Evolutionary conservation across 768 basidiomycete genomes (phyloP).

Genomic region (Amanita brunnescens): DNA sequence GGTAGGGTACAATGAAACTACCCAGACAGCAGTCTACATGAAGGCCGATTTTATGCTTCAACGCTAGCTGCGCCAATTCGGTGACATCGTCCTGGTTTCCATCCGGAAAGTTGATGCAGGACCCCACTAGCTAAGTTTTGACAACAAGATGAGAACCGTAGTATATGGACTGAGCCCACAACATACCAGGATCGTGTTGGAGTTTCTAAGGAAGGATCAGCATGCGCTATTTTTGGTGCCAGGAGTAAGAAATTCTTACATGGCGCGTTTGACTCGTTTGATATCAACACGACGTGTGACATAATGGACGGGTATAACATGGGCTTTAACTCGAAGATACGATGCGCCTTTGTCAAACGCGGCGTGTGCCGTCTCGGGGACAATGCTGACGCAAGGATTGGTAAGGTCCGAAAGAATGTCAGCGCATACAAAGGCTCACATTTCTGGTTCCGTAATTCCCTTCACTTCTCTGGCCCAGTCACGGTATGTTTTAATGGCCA

Average conservation of each 20-base stretch:
- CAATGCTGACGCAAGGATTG: constrained; percentile 49
- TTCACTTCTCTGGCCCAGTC: constrained; percentile 86
- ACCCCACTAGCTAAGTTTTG: constrained; percentile 62
- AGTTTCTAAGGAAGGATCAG: constrained; percentile 42
- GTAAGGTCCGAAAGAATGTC: not conserved
- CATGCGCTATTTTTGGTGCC: not conserved
- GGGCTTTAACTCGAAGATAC: constrained; percentile 87
- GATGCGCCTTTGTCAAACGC: constrained; percentile 92
- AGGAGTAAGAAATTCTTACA: constrained; percentile 42
- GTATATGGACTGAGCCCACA: not conserved
- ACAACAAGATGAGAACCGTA: not conserved
- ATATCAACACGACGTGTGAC: constrained; percentile 73
- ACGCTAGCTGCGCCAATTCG: constrained; percentile 66
- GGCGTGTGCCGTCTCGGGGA: constrained; percentile 82
- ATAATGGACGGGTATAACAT: constrained; percentile 73
- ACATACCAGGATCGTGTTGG: constrained; percentile 79
- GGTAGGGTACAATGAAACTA: constrained; percentile 89
- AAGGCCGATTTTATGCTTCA: constrained; percentile 67
- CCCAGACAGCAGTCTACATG: constrained; percentile 96
- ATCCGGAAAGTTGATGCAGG: constrained; percentile 79
- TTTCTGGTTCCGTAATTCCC: constrained; percentile 87
- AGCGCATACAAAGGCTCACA: constrained; percentile 39
- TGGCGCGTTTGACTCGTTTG: constrained; percentile 72
- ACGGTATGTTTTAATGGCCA: constrained; percentile 90
- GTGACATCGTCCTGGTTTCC: constrained; percentile 84